These are phyloP conservation scores for Termitomyces sp. DNA, from an alignment of 768 basidiomycete genomes.

Conservation along the genomic window DNA sequence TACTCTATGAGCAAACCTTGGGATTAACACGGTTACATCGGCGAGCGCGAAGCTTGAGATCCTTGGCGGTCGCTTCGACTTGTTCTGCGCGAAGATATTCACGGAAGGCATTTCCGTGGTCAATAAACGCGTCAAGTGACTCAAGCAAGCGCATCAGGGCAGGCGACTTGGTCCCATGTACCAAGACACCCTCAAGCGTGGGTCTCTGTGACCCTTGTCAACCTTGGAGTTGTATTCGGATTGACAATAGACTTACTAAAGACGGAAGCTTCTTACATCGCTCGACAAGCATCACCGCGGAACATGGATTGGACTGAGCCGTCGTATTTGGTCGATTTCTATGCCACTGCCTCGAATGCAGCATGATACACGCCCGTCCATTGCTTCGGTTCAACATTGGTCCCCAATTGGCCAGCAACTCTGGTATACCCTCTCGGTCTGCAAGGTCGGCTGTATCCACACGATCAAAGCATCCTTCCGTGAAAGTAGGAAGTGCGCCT, in stretches of 20 bases:
- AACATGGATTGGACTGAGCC: constrained; percentile 29
- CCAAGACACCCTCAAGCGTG: constrained; percentile 22
- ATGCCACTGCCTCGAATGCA: constrained; percentile 38
- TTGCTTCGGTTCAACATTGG: constrained; percentile 33
- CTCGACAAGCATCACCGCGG: constrained; percentile 30
- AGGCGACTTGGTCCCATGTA: constrained; percentile 29
- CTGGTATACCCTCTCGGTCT: constrained; percentile 28
- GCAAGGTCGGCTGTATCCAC: constrained; percentile 34
- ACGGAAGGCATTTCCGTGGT: constrained; percentile 33
- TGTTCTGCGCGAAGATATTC: constrained; percentile 26
- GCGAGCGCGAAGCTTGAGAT: constrained; percentile 26
- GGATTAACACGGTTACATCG: constrained; percentile 27
- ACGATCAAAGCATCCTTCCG: constrained; percentile 34
- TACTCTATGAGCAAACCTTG: constrained; percentile 22
- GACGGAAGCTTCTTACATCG: constrained; percentile 27
- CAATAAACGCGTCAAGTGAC: constrained; percentile 37
- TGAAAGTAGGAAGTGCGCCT: constrained; percentile 33
- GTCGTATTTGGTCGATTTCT: constrained; percentile 25
- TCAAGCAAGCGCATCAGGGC: constrained; percentile 31
- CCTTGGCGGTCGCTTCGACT: constrained; percentile 16
- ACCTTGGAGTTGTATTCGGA: neutral
- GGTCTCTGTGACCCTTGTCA: constrained; percentile 15
- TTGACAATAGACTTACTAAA: constrained; percentile 18
- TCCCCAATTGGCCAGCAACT: constrained; percentile 33
- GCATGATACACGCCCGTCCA: constrained; percentile 28